Evolutionary conservation across 129 eudicot species (phyloP), one percentile per base, ranked within the genome.

Genomic region (Heracleum sosnowskyi): DNA sequence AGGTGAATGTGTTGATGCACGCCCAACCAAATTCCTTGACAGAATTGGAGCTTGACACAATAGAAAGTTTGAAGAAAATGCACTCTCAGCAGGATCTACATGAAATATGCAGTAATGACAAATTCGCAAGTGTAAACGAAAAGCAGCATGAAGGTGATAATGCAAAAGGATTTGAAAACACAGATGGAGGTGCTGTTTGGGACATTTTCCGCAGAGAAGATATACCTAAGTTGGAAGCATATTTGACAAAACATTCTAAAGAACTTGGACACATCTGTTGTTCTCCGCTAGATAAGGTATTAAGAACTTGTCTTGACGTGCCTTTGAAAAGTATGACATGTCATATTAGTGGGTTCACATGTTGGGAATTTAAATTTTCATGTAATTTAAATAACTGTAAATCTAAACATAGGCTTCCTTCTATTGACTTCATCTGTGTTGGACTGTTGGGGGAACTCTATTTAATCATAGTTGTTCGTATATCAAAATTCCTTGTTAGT

Each of bases 1-100:
- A 88, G 97, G 97, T 92, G 74, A 90, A 88, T 77, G 88, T 92
- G 73, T 76, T 92, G 87, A 90, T 87, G 31, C 97, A 92, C 69
- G 88, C 87, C 24, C 78, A 83, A 41, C 85, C 83, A 20, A 81
- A 81, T 77, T 22, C 76, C 40, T 75, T 81, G 5, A 31, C 51
- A 11, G 0, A 76, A 24, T 33, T 62, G 4, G 11, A 79, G 5
- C 85, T 77, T 45, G 4, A 31, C 17, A 18, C 12, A 11, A 86
- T 89, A n/a, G 63, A 79, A 29, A 13, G 28, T 11, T 73, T 86
- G 64, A 90, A 84, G 77, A 28, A 47, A 49, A 18, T 63, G 64
- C 92, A 92, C 76, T 29, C 64, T 75, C 82, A 69, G 11, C 90
- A 90, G 81, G 92, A 88, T 80, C 81, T 76, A 76, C 74, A n/a